Base-by-base conservation (phyloP, 768 basidiomycete genomes). In the Boletus rubescentipes region DNA sequence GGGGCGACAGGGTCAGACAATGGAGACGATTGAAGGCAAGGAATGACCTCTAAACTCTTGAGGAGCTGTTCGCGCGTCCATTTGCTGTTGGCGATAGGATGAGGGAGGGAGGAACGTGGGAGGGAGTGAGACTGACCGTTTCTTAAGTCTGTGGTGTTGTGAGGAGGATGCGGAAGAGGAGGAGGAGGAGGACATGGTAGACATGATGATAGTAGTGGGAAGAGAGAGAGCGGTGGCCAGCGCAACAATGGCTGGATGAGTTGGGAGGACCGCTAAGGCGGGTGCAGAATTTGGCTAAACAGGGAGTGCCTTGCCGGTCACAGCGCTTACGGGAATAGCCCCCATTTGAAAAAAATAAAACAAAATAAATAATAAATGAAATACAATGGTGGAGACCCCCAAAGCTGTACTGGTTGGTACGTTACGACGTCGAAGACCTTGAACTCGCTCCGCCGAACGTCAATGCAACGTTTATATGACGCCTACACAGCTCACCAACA, bases 241-340 rank as follows among this genome's bases (percentile, higher is more conserved):
- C 67, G 70, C 68, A 70, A 75, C 72, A 75, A 75, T 73, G 75
- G 72, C 72, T 65, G 69, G 63, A 67, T 50, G 67, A 68, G 59
- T 68, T 67, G 65, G 55, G 58, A 55, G 57, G 64, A 60, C 61
- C 64, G 62, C 63, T 59, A 57, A 59, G 64, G 58, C 69, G 69
- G 64, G 63, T 60, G 53, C 67, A 66, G 68, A 72, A 71, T 60
- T 66, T 67, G 70, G 61, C 63, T 52, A 67, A 67, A 66, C 59
- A 67, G 66, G 59, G 57, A 67, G 64, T 65, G 69, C 65, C 67
- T 71, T 69, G 68, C 68, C 70, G 64, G 68, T 64, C 66, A 68
- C 70, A 70, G 68, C 68, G 70, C 68, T 67, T 67, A 67, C 56
- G 49, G 52, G 46, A 69, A 63, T 51, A 48, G 50, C 45, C 26